A percentile compares a stretch with the other conserved stretches of the same genome.
These are phyloP conservation scores for Graphilbum sp. DNA, from an alignment of 2,329 filamentous ascomycete genomes.

Conservation along the genomic window DNA sequence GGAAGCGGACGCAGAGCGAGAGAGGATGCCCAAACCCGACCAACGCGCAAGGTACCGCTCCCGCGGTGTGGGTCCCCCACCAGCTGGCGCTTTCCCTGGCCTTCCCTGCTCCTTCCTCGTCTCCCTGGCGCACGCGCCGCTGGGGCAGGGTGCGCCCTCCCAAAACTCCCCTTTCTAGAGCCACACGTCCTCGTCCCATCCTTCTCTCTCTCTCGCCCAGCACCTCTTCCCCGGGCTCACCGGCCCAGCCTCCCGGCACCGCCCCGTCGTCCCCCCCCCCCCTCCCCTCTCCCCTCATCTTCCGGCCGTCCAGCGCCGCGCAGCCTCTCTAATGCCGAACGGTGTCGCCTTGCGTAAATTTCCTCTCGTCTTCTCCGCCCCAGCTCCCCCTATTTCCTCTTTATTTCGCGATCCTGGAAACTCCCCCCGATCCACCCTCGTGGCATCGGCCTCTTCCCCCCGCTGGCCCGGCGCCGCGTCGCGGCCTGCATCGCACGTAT, in stretches of 20 bases:
- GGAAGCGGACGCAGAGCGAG: neutral
- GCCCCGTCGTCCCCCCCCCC: neutral
- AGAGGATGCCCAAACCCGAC: constrained; percentile 2
- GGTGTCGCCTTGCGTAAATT: too few relatives aligned
- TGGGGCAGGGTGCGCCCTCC: too few relatives aligned
- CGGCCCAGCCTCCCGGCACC: too few relatives aligned
- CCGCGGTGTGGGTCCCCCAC: constrained; percentile 12
- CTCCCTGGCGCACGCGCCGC: too few relatives aligned
- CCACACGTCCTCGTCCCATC: neutral
- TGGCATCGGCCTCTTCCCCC: constrained; percentile 16
- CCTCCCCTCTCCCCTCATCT: neutral
- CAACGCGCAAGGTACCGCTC: constrained; percentile 12
- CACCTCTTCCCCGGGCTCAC: neutral
- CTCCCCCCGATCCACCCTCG: constrained; percentile 15
- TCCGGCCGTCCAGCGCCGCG: neutral
- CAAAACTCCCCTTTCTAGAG: too few relatives aligned
- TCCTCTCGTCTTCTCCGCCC: too few relatives aligned
- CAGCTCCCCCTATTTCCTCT: too few relatives aligned
- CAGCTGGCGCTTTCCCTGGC: constrained; percentile 2
- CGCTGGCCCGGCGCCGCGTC: constrained; percentile 15
- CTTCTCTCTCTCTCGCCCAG: neutral
- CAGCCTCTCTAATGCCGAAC: neutral
- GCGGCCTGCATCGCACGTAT: constrained; percentile 30
- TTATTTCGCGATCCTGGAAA: neutral
- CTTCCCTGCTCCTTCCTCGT: neutral